Conservation (phyloP, 2,329 filamentous ascomycete species). For the Colletotrichum salicis region DNA sequence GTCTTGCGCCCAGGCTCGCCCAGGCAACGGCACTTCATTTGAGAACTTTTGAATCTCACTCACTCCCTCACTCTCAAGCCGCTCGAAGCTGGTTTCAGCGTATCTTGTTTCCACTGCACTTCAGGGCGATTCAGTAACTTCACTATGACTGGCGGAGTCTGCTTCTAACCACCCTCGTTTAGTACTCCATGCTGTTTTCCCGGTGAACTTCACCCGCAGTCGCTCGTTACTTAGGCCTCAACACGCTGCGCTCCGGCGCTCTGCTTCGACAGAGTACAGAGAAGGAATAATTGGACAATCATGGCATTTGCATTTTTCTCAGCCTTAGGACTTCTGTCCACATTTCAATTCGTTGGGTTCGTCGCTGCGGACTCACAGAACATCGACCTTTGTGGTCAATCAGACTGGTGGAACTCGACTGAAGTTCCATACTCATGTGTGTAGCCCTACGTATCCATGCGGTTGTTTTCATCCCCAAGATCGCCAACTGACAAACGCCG, state of each 20-base stretch:
- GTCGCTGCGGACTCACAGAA: constrained; percentile 14
- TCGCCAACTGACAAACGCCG: not conserved
- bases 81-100: not conserved
- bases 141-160: not conserved
- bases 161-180: not conserved
- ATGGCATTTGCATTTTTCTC: constrained; percentile 9
- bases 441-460: not conserved
- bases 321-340: constrained; percentile 2
- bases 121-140: not conserved
- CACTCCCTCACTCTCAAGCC: not conserved
- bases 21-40: not conserved
- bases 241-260: not conserved
- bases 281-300: not conserved
- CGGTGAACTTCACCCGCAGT: not conserved
- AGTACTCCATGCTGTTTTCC: not conserved
- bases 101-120: not conserved
- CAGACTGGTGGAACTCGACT: constrained; percentile 33
- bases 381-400: constrained; percentile 30
- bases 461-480: not conserved
- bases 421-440: constrained; percentile 33
- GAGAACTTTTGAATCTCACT: not conserved
- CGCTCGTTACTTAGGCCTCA: not conserved
- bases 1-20: not conserved
- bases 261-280: not conserved
- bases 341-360: constrained; percentile 5